Conservation (phyloP, 2,329 filamentous ascomycete species). For the Arthrobotrys megalospora region DNA sequence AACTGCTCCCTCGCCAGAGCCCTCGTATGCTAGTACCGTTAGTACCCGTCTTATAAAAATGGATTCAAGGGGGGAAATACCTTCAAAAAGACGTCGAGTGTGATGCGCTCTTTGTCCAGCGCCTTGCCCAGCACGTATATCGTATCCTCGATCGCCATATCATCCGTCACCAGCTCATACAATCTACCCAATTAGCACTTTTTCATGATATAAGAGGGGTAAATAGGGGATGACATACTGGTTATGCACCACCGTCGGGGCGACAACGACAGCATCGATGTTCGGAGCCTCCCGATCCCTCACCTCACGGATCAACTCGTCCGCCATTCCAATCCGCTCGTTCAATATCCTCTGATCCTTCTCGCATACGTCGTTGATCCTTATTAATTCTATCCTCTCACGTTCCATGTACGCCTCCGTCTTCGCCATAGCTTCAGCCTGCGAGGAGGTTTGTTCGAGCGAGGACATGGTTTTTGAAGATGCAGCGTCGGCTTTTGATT, state of each 20-base stretch:
- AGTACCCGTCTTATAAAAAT: constrained; percentile 24
- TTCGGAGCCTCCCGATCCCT: constrained; percentile 78
- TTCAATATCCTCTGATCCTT: constrained; percentile 85
- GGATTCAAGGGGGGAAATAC: constrained; percentile 67
- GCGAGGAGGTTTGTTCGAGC: constrained; percentile 81
- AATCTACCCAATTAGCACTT: constrained; percentile 67
- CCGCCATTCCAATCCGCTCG: constrained; percentile 82
- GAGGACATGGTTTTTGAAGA: constrained; percentile 81
- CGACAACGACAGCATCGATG: constrained; percentile 92
- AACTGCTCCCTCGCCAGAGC: constrained; percentile 84
- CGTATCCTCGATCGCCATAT: constrained; percentile 86
- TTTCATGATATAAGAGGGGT: neutral
- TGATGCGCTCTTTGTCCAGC: constrained; percentile 80
- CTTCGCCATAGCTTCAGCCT: constrained; percentile 81
- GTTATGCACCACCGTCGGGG: constrained; percentile 90
- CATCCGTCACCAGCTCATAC: constrained; percentile 89
- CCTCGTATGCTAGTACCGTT: constrained; percentile 72
- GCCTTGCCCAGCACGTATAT: constrained; percentile 85
- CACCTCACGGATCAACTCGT: constrained; percentile 82
- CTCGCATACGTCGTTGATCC: constrained; percentile 79
- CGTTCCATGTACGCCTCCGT: constrained; percentile 79
- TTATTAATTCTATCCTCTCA: constrained; percentile 80
- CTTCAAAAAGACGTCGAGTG: constrained; percentile 82
- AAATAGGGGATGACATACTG: constrained; percentile 70
- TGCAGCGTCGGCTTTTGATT: constrained; percentile 78